Percentiles rank a stretch among this genome's conserved stretches.
Conservation (phyloP, 805 yeast species). For the Pichia membranifaciens region DNA sequence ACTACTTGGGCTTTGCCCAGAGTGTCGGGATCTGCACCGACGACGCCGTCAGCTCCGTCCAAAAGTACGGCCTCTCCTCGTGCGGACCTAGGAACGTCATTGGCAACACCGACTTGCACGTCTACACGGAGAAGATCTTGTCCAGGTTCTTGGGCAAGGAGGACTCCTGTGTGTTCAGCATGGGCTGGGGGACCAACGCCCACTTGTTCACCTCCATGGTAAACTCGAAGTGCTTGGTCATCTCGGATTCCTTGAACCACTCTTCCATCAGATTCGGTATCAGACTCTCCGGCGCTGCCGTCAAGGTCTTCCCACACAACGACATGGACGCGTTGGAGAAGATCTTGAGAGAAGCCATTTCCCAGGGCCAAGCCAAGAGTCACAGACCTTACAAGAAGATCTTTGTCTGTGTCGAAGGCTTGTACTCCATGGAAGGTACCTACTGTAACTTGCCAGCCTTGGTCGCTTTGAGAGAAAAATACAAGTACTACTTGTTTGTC, state of each 20-base stretch:
- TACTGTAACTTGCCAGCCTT: constrained; percentile 74
- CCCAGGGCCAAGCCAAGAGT: constrained; percentile 90
- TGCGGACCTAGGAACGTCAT: constrained; percentile 70
- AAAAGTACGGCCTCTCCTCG: constrained; percentile 68
- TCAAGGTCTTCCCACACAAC: constrained; percentile 87
- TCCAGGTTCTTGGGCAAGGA: constrained; percentile 90
- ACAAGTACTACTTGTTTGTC: constrained; percentile 83
- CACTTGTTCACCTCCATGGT: constrained; percentile 76
- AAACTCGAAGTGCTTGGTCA: constrained; percentile 82
- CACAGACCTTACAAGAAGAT: constrained; percentile 96
- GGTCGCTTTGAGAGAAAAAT: constrained; percentile 69
- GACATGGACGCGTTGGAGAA: constrained; percentile 77
- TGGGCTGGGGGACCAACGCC: constrained; percentile 97
- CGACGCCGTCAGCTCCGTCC: constrained; percentile 55
- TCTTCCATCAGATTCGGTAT: constrained; percentile 95
- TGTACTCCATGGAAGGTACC: constrained; percentile 91
- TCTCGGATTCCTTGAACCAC: constrained; percentile 92
- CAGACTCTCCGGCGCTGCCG: constrained; percentile 86
- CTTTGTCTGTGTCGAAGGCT: constrained; percentile 83
- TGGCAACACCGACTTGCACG: constrained; percentile 75
- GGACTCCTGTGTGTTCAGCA: constrained; percentile 77
- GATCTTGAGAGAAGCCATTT: constrained; percentile 73
- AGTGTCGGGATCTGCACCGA: constrained; percentile 89
- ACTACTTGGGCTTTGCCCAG: constrained; percentile 96
- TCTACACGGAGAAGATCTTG: constrained; percentile 64